Evolutionary conservation across 352 stramenopile genomes (phyloP), one percentile per base, ranked within the genome.

Genomic region (Vaucheria bursata): DNA sequence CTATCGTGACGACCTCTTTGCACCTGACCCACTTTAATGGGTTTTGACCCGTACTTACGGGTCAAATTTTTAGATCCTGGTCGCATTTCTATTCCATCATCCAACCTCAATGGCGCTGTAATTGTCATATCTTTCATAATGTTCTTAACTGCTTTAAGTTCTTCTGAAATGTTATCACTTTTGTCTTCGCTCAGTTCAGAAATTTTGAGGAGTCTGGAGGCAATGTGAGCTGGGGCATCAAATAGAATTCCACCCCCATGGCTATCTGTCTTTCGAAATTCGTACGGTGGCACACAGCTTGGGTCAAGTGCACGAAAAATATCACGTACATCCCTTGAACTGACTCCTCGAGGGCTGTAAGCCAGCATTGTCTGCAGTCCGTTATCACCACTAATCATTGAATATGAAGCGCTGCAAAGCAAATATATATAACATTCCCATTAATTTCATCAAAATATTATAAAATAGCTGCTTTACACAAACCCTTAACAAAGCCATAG

Each of bases 331-430:
- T 4, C 34, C n/a, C 32, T n/a, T 33, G 32, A 2, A 45, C 7
- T 0, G 34, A 25, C 36, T n/a, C 25, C 32, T 1, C 0, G 4
- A 50, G 7, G 73, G 50, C 65, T 49, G 8, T 52, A 33, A 0
- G 70, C 12, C 18, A 79, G 35, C 5, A 79, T 1, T 3, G 74
- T 75, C 38, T 79, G 74, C 39, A 74, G 49, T 4, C 74, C 74
- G 3, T 52, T 39, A 29, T 29, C 45, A 18, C 74, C 74, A 50
- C 64, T 45, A 0, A 79, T 53, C 74, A 79, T 79, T 45, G 74
- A 79, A 52, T 50, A 79, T 39, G 74, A 66, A 18, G 36, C 35
- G 71, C 12, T n/a, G 0, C 12, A 71, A 3, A 7, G 38, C 1
- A 34, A 37, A 12, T 25, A 29, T 32, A 2, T 0, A 18, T 25